These are phyloP conservation scores for Oenanthe javanica DNA, from an alignment of 140 eudicot species.

Conservation along the genomic window DNA sequence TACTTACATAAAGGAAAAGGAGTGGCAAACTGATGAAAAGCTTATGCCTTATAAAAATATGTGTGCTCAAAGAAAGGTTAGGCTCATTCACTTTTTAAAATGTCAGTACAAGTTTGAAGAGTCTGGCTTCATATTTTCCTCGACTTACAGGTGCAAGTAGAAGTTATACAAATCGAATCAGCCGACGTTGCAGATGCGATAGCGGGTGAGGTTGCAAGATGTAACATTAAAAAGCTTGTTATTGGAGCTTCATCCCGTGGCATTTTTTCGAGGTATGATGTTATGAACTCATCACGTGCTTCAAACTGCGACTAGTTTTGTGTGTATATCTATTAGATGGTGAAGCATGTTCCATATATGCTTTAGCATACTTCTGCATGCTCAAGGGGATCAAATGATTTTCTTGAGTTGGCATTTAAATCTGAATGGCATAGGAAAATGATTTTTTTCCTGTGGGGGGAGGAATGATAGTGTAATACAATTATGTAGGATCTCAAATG, in stretches of 20 bases:
- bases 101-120: background rate
- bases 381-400: background rate
- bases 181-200: conserved; percentile 65
- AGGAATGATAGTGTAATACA: background rate
- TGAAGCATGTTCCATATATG: background rate
- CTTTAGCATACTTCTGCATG: background rate
- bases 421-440: background rate
- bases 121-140: conserved; percentile 4
- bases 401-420: background rate
- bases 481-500: background rate
- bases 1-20: conserved; percentile 52
- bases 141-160: conserved; percentile 52
- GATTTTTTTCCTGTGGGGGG: background rate
- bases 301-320: background rate
- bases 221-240: conserved; percentile 53
- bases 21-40: conserved; percentile 53
- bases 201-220: conserved; percentile 32
- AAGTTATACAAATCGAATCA: conserved; percentile 64
- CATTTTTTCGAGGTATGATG: conserved; percentile 77
- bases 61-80: conserved; percentile 59
- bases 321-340: background rate
- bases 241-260: conserved; percentile 79
- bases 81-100: conserved; percentile 10
- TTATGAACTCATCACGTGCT: conserved; percentile 15
- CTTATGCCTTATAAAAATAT: conserved; percentile 48